phyloP scores from a whole-genome alignment of 2,329 filamentous ascomycete species.

The Penicillium sp. region DNA sequence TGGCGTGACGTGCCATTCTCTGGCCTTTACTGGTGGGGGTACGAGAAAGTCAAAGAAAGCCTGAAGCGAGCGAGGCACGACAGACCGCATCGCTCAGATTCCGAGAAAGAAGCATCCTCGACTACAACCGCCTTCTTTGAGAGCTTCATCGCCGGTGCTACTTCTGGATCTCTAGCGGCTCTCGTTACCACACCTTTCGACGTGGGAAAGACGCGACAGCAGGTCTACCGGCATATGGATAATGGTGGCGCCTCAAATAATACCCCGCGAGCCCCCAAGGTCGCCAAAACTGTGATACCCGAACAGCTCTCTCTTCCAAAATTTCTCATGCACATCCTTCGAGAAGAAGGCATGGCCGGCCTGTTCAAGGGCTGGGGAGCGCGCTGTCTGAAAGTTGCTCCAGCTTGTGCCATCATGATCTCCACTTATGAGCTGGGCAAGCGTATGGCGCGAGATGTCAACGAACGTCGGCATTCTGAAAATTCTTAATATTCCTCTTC shows the following conservation, averaged over 20 bases:
- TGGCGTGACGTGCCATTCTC: conserved; percentile 98
- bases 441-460: conserved; percentile 71
- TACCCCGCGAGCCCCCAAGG: conserved; percentile 6
- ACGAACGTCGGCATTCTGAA: conserved; percentile 48
- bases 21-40: conserved; percentile 96
- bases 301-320: conserved; percentile 73
- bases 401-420: conserved; percentile 98
- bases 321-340: conserved; percentile 86
- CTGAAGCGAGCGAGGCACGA: conserved; percentile 62
- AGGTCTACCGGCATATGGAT: conserved; percentile 63
- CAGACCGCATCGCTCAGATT: conserved; percentile 24
- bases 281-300: conserved; percentile 40
- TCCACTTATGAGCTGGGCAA: conserved; percentile 96
- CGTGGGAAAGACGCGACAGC: conserved; percentile 91
- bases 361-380: conserved; percentile 91
- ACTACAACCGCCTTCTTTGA: conserved; percentile 64
- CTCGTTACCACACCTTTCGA: conserved; percentile 92
- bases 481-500: conserved; percentile 7
- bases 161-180: conserved; percentile 77
- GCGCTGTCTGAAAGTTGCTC: conserved; percentile 86
- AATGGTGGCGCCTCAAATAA: conserved; percentile 27
- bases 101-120: conserved; percentile 59
- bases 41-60: conserved; percentile 71
- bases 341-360: conserved; percentile 71
- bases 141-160: conserved; percentile 79